Evolutionary conservation across 2,329 filamentous ascomycete genomes (phyloP), one percentile per base, ranked within the genome.

Genomic region (Cadophora sp.): DNA sequence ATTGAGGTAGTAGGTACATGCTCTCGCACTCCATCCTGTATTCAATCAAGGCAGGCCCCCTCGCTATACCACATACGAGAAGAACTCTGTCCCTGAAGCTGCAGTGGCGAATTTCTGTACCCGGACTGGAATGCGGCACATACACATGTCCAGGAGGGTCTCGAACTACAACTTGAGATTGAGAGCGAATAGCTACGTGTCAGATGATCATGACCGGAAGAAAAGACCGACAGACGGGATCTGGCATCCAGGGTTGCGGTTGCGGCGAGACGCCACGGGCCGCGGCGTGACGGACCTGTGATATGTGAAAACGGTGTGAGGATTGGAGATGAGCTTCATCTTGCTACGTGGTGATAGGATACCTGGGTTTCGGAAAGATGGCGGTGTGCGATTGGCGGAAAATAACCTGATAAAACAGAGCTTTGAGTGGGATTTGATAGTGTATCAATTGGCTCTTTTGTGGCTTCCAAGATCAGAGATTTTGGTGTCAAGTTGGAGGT

Each of bases 371-470:
- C 19, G 59, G 59, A 40, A 19, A 31, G 14, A 34, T 27, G 43
- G 59, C 40, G 59, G 26, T 62, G 59, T 50, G 27, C n/a, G 37
- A 62, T 37, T 29, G 31, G 26, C 59, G 27, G 16, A 31, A 31
- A n/a, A 50, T n/a, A n/a, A n/a, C n/a, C n/a, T n/a, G n/a, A n/a
- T n/a, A n/a, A n/a, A n/a, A n/a, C n/a, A n/a, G n/a, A n/a, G n/a
- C n/a, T n/a, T n/a, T n/a, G n/a, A n/a, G n/a, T n/a, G n/a, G n/a
- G n/a, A n/a, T n/a, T n/a, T n/a, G n/a, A n/a, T n/a, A n/a, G n/a
- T n/a, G n/a, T n/a, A n/a, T n/a, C n/a, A n/a, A n/a, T n/a, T n/a
- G n/a, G n/a, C n/a, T n/a, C n/a, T n/a, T n/a, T n/a, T n/a, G n/a
- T n/a, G n/a, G n/a, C n/a, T n/a, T n/a, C n/a, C n/a, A n/a, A n/a